Evolutionary conservation across 768 basidiomycete genomes (phyloP), one percentile per base, ranked within the genome.

Genomic region (Dioszegia crocea): DNA sequence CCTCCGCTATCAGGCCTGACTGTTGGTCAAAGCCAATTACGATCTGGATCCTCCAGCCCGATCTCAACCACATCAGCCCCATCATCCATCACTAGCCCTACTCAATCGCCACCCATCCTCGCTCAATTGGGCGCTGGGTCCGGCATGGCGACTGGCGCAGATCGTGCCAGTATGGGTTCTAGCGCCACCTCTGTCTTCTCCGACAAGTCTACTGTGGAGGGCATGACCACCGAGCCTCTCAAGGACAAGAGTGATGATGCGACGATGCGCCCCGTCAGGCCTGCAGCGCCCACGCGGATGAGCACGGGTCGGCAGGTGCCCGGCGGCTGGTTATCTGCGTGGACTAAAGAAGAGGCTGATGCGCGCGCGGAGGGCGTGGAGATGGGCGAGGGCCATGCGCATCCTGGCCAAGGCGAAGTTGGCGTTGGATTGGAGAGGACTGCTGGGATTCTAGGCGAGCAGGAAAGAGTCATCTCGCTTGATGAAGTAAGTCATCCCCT

Each of bases 271-370:
- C 38, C 39, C n/a, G 46, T 48, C 12, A 52, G 70, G 45, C 69
- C 72, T 5, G 51, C 56, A 24, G 62, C 67, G 54, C 51, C 58
- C 11, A 48, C 48, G 10, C 41, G 72, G 23, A 63, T 67, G 38
- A 71, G 69, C 46, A 71, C 72, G 11, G 72, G 72, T n/a, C 63
- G 61, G 11, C 61, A 66, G 30, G 39, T 71, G 16, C 72, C 72
- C 11, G 71, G 71, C 9, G 71, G 64, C 16, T 73, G 68, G 68
- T 38, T 62, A 14, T 61, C 61, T 31, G 38, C 33, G 29, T 48
- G 49, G 33, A 44, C 62, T 36, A 49, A 38, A 36, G 48, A 52
- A 1, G 44, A 57, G 40, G 61, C 51, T 9, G 27, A 36, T 17
- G n/a, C 33, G 17, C 30, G 9, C 31, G 33, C 51, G 19, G 51